A percentile compares a stretch with the other conserved stretches of the same genome.
Conservation (phyloP, 257 asterid genomes). For the Paulownia fortunei region DNA sequence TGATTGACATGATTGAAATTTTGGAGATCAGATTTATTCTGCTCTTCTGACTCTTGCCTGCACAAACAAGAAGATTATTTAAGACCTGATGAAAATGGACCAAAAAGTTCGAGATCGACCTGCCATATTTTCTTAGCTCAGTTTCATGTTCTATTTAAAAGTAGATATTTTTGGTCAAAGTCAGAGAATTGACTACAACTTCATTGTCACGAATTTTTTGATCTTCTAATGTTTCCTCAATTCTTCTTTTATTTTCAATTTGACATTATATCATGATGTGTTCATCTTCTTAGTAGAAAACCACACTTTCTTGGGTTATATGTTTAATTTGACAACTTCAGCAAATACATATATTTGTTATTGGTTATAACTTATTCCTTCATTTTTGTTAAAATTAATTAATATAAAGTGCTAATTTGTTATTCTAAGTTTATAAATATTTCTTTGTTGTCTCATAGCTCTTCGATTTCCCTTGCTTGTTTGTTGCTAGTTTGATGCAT, state of each 20-base stretch:
- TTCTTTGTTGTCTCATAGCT: background rate
- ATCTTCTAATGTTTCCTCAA: background rate
- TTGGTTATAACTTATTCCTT: background rate
- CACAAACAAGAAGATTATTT: conserved; percentile 7
- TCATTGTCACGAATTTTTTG: background rate
- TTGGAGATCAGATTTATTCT: background rate
- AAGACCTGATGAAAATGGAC: background rate
- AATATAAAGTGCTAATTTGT: background rate
- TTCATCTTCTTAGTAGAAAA: conserved; percentile 9
- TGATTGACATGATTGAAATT: background rate
- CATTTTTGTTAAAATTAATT: background rate
- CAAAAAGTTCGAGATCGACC: background rate
- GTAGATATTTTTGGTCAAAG: background rate
- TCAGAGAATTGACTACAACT: background rate
- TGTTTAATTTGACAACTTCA: background rate
- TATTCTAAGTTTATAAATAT: background rate
- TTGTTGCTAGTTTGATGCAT: conserved; percentile 77
- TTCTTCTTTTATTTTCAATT: conserved; percentile 1
- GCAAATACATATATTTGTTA: background rate
- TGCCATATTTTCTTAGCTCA: conserved; percentile 21
- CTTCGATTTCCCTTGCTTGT: conserved; percentile 13
- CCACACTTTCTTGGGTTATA: background rate
- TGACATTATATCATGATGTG: background rate
- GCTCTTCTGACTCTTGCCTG: background rate
- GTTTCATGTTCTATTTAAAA: background rate